phyloP scores from a whole-genome alignment of 1,284 basidiomycete genomes.

The Cryptococcus maquisensis region DNA sequence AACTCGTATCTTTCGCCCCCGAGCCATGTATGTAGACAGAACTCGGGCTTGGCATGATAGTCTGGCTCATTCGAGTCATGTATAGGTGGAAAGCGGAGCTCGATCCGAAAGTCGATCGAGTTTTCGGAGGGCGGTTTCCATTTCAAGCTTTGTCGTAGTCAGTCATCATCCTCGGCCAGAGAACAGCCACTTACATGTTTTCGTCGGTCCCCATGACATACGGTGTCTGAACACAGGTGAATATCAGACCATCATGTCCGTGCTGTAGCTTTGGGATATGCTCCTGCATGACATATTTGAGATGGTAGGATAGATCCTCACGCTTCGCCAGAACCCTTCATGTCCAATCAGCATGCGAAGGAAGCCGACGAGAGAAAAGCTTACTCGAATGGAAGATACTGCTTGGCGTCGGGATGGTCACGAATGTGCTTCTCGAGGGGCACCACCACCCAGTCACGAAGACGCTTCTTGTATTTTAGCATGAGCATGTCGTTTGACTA shows the following conservation, averaged over 20 bases:
- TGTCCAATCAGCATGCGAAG: not conserved
- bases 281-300: conserved; percentile 75
- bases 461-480: conserved; percentile 56
- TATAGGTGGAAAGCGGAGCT: conserved; percentile 80
- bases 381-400: conserved; percentile 76
- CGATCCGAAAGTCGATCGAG: conserved; percentile 93
- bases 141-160: conserved; percentile 63
- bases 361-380: conserved; percentile 35
- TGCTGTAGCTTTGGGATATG: conserved; percentile 87
- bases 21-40: conserved; percentile 73
- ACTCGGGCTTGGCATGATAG: conserved; percentile 77
- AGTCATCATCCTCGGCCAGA: not conserved
- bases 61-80: conserved; percentile 61
- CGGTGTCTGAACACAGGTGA: conserved; percentile 80
- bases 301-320: conserved; percentile 83
- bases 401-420: conserved; percentile 59
- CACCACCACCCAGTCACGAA: conserved; percentile 75
- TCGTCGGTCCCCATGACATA: conserved; percentile 87
- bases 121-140: conserved; percentile 99
- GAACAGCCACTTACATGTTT: conserved; percentile 66
- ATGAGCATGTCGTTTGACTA: not conserved
- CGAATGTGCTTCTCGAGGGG: conserved; percentile 70
- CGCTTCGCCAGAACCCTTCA: conserved; percentile 77
- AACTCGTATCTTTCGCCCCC: conserved; percentile 68
- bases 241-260: conserved; percentile 94